Evolutionary conservation across 495 filamentous ascomycete species (phyloP).

Genomic region (Parathielavia hyrcaniae): DNA sequence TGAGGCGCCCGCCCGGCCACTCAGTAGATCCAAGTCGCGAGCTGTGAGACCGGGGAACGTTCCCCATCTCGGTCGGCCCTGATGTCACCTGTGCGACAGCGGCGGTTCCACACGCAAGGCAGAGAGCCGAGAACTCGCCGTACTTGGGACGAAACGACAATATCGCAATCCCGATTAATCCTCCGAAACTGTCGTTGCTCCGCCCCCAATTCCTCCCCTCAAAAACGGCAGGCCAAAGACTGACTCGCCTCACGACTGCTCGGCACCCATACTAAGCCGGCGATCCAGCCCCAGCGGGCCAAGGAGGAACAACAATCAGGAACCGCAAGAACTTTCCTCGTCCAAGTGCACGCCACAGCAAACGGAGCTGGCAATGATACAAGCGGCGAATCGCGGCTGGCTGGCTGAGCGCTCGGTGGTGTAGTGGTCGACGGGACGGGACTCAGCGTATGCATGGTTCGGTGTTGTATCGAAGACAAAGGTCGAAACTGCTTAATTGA

Average conservation of each 20-base stretch:
- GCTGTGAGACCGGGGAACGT: too few relatives aligned
- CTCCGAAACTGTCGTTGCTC: not conserved
- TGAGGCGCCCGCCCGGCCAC: too few relatives aligned
- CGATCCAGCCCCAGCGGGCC: not conserved
- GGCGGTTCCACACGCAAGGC: too few relatives aligned
- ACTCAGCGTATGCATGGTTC: constrained; percentile 35
- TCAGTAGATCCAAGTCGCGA: too few relatives aligned
- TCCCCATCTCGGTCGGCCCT: too few relatives aligned
- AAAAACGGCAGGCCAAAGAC: too few relatives aligned
- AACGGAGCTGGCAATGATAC: not conserved
- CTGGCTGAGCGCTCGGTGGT: constrained; percentile 15
- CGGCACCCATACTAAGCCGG: not conserved
- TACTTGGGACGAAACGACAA: too few relatives aligned
- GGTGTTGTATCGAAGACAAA: constrained; percentile 31
- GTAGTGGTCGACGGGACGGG: constrained; percentile 19
- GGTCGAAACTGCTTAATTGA: not conserved
- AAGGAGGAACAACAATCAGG: constrained; percentile 3
- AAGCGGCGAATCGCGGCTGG: constrained; percentile 11
- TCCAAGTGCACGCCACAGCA: not conserved
- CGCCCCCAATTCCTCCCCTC: too few relatives aligned
- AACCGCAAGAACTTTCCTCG: not conserved
- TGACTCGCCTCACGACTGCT: not conserved
- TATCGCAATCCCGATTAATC: too few relatives aligned
- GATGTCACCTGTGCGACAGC: too few relatives aligned
- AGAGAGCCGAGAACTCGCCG: too few relatives aligned